Base-by-base conservation (phyloP, 2,329 filamentous ascomycete genomes). In the Penicillium palitans region DNA sequence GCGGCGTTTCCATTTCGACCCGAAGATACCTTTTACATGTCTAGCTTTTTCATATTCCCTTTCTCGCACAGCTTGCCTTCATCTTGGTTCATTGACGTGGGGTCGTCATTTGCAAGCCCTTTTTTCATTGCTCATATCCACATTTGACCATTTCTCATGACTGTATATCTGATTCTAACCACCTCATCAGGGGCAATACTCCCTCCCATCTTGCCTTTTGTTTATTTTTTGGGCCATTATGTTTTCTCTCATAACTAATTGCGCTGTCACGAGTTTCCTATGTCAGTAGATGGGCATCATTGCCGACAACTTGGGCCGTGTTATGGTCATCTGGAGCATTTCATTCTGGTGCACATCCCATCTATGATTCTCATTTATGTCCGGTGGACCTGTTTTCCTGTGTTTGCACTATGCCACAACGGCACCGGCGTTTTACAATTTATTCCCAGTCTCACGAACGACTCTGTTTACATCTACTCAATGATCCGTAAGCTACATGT, bases 11-110 rank as follows among this genome's bases (percentile, higher is more conserved):
- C 62, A 65, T 66, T 68, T 72, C 66, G 66, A 67, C 66, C 62
- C 64, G 59, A 72, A 72, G 71, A 75, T 74, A 75, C 72, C 72
- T 72, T 46, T 72, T 72, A 66, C 69, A 68, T 72, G 66, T 68
- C 60, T 65, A 56, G 51, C 42, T 58, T 61, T 56, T 55, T 59
- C 31, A 44, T 55, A 51, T 51, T 61, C 25, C 39, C 33, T 57
- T 39, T 49, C 41, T 57, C 60, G 51, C 53, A 63, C 57, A 55
- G 50, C 53, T 53, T 48, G 39, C 52, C 45, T 52, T 45, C 21
- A 49, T 53, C 57, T 55, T 51, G 48, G 31, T 53, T 37, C n/a
- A 54, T 41, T 56, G 52, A 52, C 35, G 10, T 59, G 24, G 31
- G 37, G 29, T 19, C 29, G 25, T 58, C 50, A 55, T 44, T 57